phyloP scores from a whole-genome alignment of 106 monocot genomes.

The Gastrodia elata region DNA sequence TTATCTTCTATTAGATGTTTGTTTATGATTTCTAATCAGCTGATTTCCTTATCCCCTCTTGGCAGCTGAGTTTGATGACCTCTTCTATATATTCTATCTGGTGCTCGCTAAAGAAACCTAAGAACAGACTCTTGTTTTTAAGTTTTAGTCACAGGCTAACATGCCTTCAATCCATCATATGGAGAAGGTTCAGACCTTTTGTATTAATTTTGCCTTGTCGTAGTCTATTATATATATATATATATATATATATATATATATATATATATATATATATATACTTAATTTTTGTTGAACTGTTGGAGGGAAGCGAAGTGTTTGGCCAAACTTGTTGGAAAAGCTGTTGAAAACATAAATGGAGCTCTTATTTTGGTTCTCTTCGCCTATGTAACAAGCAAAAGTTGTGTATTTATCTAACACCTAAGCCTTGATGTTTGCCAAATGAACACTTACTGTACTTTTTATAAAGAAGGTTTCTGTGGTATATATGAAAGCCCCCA shows the following conservation, averaged over 20 bases:
- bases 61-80: background rate
- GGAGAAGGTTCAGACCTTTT: background rate
- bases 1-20: too few relatives aligned
- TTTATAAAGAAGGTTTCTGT: too few relatives aligned
- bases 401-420: too few relatives aligned
- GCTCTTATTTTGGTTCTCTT: background rate
- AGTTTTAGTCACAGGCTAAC: background rate
- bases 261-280: background rate
- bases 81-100: background rate
- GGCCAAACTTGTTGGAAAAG: background rate
- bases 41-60: background rate
- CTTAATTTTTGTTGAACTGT: background rate
- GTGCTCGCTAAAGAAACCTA: background rate
- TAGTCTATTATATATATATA: background rate
- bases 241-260: background rate
- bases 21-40: too few relatives aligned
- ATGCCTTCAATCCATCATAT: background rate
- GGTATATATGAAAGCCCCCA: too few relatives aligned
- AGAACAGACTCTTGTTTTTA: background rate
- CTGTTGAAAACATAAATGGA: background rate
- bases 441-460: too few relatives aligned
- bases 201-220: background rate
- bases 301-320: background rate
- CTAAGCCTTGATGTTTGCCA: too few relatives aligned
- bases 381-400: too few relatives aligned